These are phyloP conservation scores for Neocatenulostroma microsporum DNA, from an alignment of 2,329 filamentous ascomycete species.

Conservation along the genomic window DNA sequence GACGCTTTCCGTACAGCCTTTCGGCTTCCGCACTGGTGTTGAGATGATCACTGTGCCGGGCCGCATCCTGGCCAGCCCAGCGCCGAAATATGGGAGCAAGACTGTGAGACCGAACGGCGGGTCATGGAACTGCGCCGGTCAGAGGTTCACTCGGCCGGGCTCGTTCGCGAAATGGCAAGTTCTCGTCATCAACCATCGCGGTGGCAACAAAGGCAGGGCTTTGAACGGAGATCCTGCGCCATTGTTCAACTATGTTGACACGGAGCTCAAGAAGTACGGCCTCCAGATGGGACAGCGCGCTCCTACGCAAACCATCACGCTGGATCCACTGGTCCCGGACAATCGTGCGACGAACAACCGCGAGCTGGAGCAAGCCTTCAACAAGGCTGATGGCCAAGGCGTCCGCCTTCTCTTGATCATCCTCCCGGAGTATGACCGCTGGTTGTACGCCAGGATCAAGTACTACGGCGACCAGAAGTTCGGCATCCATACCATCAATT, in stretches of 20 bases:
- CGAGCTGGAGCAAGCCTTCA: conserved; percentile 16
- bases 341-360: conserved; percentile 22
- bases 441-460: conserved; percentile 61
- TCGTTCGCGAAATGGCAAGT: conserved; percentile 43
- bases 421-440: conserved; percentile 45
- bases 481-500: conserved; percentile 63
- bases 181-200: conserved; percentile 19
- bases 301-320: conserved; percentile 6
- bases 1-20: conserved; percentile 32
- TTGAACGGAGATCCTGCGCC: conserved; percentile 8
- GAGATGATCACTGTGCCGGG: conserved; percentile 64
- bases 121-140: conserved; percentile 30
- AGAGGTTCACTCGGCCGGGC: conserved; percentile 50
- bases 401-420: conserved; percentile 54
- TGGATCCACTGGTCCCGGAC: conserved; percentile 10
- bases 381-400: conserved; percentile 10
- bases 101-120: conserved; percentile 15
- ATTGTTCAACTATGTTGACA: conserved; percentile 15
- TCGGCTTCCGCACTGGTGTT: conserved; percentile 56
- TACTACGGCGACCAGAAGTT: conserved; percentile 55
- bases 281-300: conserved; percentile 18
- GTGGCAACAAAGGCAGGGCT: conserved; percentile 11
- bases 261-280: conserved; percentile 19
- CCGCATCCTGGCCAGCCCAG: conserved; percentile 57
- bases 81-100: conserved; percentile 49